Evolutionary conservation across 441 rosid genomes (phyloP).

Genomic region (Gossypium schwendimanii): DNA sequence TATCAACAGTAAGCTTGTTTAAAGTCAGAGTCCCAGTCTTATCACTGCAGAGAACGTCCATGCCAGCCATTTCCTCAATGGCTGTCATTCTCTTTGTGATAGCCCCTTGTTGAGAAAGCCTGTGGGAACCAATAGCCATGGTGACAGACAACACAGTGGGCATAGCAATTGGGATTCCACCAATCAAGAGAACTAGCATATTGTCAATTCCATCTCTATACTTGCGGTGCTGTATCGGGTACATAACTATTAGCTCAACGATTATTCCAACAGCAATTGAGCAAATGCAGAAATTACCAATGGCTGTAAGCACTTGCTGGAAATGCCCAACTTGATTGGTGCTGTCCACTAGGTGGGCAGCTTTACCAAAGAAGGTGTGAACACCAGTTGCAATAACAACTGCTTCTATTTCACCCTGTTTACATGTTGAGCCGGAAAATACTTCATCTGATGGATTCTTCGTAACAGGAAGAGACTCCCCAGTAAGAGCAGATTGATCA

Average conservation of each 20-base stretch:
- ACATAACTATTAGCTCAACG: constrained; percentile 66
- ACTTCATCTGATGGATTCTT: constrained; percentile 76
- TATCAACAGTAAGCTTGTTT: constrained; percentile 76
- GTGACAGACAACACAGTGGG: constrained; percentile 87
- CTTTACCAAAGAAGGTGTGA: constrained; percentile 90
- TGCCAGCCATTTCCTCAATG: constrained; percentile 93
- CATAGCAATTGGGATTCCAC: constrained; percentile 95
- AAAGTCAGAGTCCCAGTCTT: constrained; percentile 86
- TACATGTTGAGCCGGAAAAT: constrained; percentile 86
- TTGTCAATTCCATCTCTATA: constrained; percentile 85
- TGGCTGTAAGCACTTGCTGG: constrained; percentile 77
- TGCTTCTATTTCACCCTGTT: constrained; percentile 87
- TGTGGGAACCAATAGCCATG: constrained; percentile 91
- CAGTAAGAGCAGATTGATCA: constrained; percentile 91
- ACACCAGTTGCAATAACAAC: constrained; percentile 90
- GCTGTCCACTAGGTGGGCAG: constrained; percentile 87
- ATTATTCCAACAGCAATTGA: constrained; percentile 70
- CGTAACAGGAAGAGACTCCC: constrained; percentile 83
- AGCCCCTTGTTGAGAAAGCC: constrained; percentile 82
- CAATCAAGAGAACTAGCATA: constrained; percentile 76
- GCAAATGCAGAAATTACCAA: constrained; percentile 92
- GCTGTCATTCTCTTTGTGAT: constrained; percentile 98
- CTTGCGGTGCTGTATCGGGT: constrained; percentile 59
- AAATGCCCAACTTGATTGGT: constrained; percentile 88
- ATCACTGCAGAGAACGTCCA: constrained; percentile 91